phyloP scores from a whole-genome alignment of 2,329 filamentous ascomycete genomes.

The Pleurostoma richardsiae region DNA sequence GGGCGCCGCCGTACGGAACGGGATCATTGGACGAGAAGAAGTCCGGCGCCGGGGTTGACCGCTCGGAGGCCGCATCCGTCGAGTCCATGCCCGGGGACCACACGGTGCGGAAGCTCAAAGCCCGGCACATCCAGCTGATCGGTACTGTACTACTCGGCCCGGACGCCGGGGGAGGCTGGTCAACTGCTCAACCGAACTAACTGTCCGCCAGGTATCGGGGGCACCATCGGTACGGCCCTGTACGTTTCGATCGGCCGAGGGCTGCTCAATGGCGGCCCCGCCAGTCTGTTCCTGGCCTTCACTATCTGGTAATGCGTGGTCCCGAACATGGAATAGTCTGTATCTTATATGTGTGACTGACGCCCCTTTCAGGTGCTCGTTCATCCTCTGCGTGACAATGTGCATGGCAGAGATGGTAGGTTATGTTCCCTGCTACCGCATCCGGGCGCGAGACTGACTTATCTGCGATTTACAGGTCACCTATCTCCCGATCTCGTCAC shows the following conservation, averaged over 20 bases:
- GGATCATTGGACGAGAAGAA: slow-evolving; percentile 8
- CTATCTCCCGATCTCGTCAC: slow-evolving; percentile 70
- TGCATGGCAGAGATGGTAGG: slow-evolving; percentile 66
- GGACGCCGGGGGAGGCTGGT: neutral
- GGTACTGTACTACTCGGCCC: slow-evolving; percentile 8
- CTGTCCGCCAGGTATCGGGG: slow-evolving; percentile 48
- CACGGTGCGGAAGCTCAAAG: slow-evolving; percentile 48
- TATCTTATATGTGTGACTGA: neutral
- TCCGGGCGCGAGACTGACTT: neutral
- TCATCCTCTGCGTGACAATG: slow-evolving; percentile 55
- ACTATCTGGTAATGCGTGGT: slow-evolving; percentile 40
- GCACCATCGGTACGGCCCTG: slow-evolving; percentile 58
- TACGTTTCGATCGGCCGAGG: slow-evolving; percentile 56
- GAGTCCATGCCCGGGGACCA: slow-evolving; percentile 21
- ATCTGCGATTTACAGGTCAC: slow-evolving; percentile 36
- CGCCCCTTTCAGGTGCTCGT: slow-evolving; percentile 27
- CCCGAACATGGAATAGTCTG: neutral
- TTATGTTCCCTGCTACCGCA: neutral
- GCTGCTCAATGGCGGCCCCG: slow-evolving; percentile 54
- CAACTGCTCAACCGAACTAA: neutral
- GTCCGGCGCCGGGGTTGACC: neutral
- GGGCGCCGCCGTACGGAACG: slow-evolving; percentile 1
- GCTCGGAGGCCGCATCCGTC: slow-evolving; percentile 7
- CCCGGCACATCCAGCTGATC: slow-evolving; percentile 54
- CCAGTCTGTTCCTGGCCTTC: slow-evolving; percentile 54